A percentile compares a stretch with the other conserved stretches of the same genome.
phyloP scores from a whole-genome alignment of 2,329 filamentous ascomycete genomes.

The Emergomyces orientalis region DNA sequence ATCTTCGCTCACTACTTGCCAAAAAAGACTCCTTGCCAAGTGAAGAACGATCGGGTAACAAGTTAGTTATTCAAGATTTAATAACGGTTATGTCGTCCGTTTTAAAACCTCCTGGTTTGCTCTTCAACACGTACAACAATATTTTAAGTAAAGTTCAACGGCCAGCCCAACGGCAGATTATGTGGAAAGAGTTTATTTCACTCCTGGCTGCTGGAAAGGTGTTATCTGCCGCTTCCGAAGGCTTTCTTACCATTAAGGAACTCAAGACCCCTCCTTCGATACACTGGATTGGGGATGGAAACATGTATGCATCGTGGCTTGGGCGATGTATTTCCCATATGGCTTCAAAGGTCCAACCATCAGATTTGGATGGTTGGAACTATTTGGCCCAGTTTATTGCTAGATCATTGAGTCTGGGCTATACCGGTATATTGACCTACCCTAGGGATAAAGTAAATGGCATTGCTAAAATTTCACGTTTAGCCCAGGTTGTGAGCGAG shows the following conservation, averaged over 20 bases:
- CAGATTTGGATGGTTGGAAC: conserved; percentile 25
- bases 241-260: conserved; percentile 33
- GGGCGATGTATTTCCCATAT: conserved; percentile 50
- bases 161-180: conserved; percentile 40
- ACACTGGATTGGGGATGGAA: conserved; percentile 57
- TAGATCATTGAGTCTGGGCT: conserved; percentile 61
- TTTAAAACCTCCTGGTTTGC: conserved; percentile 37
- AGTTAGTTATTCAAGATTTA: conserved; percentile 27
- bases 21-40: conserved; percentile 20
- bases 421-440: conserved; percentile 47
- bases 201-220: conserved; percentile 53
- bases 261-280: conserved; percentile 19
- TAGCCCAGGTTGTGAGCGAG: conserved; percentile 34
- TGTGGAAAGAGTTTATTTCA: conserved; percentile 56
- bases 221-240: conserved; percentile 49
- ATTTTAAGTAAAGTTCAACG: conserved; percentile 34
- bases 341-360: conserved; percentile 34
- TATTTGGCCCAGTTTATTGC: conserved; percentile 40
- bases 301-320: conserved; percentile 61
- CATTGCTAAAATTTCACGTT: conserved; percentile 12
- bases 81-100: conserved; percentile 31
- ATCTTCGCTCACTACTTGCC: conserved; percentile 52
- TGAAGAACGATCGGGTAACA: conserved; percentile 27
- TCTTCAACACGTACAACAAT: conserved; percentile 38
- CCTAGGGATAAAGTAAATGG: not conserved